These are phyloP conservation scores for Fonsecaea monophora DNA, from an alignment of 2,329 filamentous ascomycete species.

Conservation along the genomic window DNA sequence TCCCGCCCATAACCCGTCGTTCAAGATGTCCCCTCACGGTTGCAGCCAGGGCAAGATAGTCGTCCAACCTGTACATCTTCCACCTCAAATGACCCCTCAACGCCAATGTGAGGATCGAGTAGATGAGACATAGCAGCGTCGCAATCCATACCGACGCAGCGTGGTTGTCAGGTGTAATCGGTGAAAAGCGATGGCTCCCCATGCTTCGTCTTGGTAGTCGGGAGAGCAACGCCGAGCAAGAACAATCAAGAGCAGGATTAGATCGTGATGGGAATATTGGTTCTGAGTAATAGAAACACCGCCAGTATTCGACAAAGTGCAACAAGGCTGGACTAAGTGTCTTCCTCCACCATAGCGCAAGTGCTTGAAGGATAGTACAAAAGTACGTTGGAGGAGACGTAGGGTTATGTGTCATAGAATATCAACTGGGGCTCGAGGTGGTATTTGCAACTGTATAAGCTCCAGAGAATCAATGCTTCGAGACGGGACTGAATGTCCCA, in stretches of 20 bases:
- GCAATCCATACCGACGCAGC: slow-evolving; percentile 37
- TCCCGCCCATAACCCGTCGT: not conserved
- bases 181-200: slow-evolving; percentile 30
- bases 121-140: slow-evolving; percentile 35
- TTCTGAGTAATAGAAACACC: not conserved
- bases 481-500: not conserved
- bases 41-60: slow-evolving; percentile 31
- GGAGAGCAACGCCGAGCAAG: not conserved
- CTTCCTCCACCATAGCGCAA: not conserved
- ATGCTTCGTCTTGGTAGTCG: slow-evolving; percentile 17
- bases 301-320: not conserved
- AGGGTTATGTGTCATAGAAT: not conserved
- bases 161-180: slow-evolving; percentile 36
- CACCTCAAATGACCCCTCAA: slow-evolving; percentile 32
- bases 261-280: not conserved
- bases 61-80: slow-evolving; percentile 35
- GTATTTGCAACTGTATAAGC: not conserved
- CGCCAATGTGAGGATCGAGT: slow-evolving; percentile 32
- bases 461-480: not conserved
- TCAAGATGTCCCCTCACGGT: slow-evolving; percentile 22
- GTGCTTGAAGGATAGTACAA: not conserved
- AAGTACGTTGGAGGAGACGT: not conserved
- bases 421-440: not conserved
- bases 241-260: not conserved
- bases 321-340: slow-evolving; percentile 4